Conservation (phyloP, 108 stramenopile genomes). For the Ochromonas danica region DNA sequence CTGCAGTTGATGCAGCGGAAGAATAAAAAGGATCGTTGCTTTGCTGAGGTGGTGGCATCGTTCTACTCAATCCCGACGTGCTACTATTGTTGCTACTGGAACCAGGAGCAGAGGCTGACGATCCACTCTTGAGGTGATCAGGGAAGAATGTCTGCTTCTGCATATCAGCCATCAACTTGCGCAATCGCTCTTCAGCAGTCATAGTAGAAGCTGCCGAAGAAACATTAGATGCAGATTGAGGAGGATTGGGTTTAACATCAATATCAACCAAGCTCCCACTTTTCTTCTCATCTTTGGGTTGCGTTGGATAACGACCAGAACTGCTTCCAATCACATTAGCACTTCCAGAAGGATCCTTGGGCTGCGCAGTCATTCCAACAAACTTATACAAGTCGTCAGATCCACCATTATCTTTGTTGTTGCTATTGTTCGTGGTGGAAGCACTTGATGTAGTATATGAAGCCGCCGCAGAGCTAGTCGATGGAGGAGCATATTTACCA, state of each 20-base stretch:
- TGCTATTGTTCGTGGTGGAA: too few relatives aligned
- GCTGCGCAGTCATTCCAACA: conserved; percentile 9
- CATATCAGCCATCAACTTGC: conserved; percentile 30
- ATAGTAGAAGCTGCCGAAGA: neutral
- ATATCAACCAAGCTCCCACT: neutral
- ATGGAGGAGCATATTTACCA: too few relatives aligned
- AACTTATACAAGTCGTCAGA: neutral
- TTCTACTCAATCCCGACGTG: neutral
- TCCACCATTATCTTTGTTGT: too few relatives aligned
- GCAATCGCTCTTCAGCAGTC: conserved; percentile 13
- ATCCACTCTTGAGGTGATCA: neutral
- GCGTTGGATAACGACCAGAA: neutral
- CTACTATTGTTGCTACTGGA: neutral
- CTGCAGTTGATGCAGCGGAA: neutral
- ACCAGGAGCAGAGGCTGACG: neutral
- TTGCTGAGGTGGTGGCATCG: neutral
- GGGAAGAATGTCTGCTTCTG: too few relatives aligned
- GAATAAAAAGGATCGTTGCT: neutral
- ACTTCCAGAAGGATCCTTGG: conserved; percentile 4
- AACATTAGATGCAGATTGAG: neutral
- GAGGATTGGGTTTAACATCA: neutral
- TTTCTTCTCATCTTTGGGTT: neutral
- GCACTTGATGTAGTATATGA: too few relatives aligned
- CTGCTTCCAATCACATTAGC: neutral
- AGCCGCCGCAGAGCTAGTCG: too few relatives aligned